Evolutionary conservation across 345 rosid genomes (phyloP).

Genomic region (Eutrema yunnanense): DNA sequence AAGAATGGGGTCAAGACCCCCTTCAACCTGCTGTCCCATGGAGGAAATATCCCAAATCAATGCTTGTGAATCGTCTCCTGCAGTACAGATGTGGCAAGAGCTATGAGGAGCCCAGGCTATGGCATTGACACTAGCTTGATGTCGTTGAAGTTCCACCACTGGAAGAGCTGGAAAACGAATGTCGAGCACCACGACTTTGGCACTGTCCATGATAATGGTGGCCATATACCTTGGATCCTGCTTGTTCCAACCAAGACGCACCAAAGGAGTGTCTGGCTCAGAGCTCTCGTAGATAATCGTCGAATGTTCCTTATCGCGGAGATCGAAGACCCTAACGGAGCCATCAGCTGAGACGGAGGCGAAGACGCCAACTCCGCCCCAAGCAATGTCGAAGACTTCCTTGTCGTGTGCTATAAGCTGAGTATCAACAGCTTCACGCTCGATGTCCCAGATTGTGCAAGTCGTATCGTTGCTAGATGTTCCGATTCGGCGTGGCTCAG

Average conservation of each 20-base stretch:
- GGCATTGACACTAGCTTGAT: conserved; percentile 84
- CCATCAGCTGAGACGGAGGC: conserved; percentile 96
- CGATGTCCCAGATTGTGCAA: conserved; percentile 95
- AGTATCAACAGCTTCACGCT: conserved; percentile 75
- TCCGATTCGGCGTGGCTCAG: conserved; percentile 87
- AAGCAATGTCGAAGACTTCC: conserved; percentile 94
- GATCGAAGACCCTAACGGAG: conserved; percentile 80
- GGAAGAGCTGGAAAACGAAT: conserved; percentile 92
- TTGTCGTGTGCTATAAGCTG: conserved; percentile 96
- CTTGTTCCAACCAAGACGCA: conserved; percentile 96
- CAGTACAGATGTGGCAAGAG: conserved; percentile 93
- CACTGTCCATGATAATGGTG: conserved; percentile 87
- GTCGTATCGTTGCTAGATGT: conserved; percentile 91
- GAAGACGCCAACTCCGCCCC: conserved; percentile 95
- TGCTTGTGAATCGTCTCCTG: conserved; percentile 95
- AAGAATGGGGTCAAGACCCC: conserved; percentile 90
- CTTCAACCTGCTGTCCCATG: conserved; percentile 94
- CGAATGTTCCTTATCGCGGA: conserved; percentile 88
- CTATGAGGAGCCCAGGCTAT: conserved; percentile 99
- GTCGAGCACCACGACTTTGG: conserved; percentile 88
- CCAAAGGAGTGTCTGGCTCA: conserved; percentile 86
- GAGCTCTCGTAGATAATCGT: conserved; percentile 92
- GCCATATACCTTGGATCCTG: conserved; percentile 99
- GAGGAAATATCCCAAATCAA: conserved; percentile 95
- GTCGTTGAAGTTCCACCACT: conserved; percentile 89